Base-by-base conservation (phyloP, 2,329 filamentous ascomycete genomes). In the Colletotrichum karsti region DNA sequence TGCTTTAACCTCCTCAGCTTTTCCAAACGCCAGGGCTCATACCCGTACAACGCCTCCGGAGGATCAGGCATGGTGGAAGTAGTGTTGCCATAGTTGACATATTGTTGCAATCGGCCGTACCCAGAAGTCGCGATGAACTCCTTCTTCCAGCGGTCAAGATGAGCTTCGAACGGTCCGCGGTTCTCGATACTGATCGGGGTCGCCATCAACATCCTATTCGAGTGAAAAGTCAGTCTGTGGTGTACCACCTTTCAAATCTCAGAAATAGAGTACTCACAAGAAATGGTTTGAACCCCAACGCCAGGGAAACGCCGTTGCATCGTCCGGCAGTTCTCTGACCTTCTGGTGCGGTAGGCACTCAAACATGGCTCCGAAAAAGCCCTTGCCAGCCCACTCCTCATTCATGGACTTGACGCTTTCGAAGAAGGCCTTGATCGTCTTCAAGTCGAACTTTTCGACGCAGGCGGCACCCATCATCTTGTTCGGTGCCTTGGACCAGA, bases 161-260 rank as follows among this genome's bases (percentile, higher is more conserved):
- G 82, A 0, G 80, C 77, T 28, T 81, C 78, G 1, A 77, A 75
- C 30, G 80, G 72, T 2, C 75, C 76, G 56, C 81, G 72, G 35
- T 62, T 35, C 9, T 76, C 77, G 51, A 46, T 2, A 78, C 77
- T 59, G 78, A 74, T 39, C 75, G 73, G 7, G 74, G 74, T 54
- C 74, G 75, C 20, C 76, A 39, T 73, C 77, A n/a, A 78, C 80
- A 37, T 74, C 71, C 59, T 79, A 30, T 61, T 7, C 5, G 28
- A 4, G 1, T 5, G 2, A 5, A 2, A 26, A 33, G 30, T 66
- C 30, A 66, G 63, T 5, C 4, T 24, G 2, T 33, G 15, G 1
- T 4, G 10, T 33, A 9, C 7, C 5, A 12, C 15, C 5, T 12
- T 4, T 13, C 3, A 35, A 28, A 24, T 37, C 8, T 2, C 26